Conservation (phyloP, 2,329 filamentous ascomycete species). For the Pseudogymnoascus sp. region DNA sequence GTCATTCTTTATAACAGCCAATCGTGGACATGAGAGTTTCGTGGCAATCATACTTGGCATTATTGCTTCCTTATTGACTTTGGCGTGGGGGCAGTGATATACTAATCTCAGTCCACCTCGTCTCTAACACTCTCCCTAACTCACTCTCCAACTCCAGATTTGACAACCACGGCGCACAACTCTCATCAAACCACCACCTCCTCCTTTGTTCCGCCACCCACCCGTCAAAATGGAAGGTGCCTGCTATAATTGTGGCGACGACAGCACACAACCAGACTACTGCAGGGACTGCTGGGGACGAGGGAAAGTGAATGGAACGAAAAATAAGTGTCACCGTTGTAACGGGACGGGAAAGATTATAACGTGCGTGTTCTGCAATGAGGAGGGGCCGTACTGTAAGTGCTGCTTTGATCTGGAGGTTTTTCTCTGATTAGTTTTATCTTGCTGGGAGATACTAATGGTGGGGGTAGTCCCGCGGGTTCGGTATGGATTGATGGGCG, state of each 20-base stretch:
- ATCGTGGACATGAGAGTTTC: no score
- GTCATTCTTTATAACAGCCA: no score
- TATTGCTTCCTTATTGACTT: no score
- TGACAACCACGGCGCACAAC: no score
- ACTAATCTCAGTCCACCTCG: no score
- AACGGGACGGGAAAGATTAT: background rate
- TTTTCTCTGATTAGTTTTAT: background rate
- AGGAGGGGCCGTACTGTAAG: background rate
- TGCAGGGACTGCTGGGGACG: background rate
- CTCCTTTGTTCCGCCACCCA: no score
- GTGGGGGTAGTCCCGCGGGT: background rate
- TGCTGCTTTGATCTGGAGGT: background rate
- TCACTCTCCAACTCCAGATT: no score
- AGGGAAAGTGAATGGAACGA: background rate
- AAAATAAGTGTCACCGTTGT: background rate
- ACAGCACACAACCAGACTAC: background rate
- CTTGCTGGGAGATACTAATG: background rate
- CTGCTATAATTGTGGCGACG: background rate
- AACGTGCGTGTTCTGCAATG: no score
- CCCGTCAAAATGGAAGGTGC: background rate
- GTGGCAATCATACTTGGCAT: no score
- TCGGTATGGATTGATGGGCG: background rate
- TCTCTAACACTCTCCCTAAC: no score
- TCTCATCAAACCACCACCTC: no score
- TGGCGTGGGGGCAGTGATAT: no score